Evolutionary conservation across 2,329 filamentous ascomycete genomes (phyloP).

Genomic region (Beauveria caledonica): DNA sequence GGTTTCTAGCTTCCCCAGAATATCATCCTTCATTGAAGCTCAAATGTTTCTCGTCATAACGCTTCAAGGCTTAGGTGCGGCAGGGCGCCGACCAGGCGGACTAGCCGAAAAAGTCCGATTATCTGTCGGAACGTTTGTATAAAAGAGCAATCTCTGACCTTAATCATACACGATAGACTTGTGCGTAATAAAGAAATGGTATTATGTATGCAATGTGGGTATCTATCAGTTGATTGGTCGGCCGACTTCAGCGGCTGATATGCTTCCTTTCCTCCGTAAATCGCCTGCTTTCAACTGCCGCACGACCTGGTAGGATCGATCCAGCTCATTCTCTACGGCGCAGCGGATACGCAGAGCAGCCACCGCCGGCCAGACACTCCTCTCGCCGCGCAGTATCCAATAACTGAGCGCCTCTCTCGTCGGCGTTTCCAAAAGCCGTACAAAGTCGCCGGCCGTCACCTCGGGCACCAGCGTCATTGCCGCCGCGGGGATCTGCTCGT

Average conservation of each 20-base stretch:
- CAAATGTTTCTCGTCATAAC: too few relatives aligned
- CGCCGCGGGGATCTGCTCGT: conserved; percentile 72
- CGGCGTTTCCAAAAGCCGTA: conserved; percentile 73
- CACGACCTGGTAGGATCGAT: conserved; percentile 75
- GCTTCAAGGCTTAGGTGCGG: too few relatives aligned
- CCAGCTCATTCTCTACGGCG: conserved; percentile 79
- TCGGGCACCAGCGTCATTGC: conserved; percentile 78
- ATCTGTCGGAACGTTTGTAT: too few relatives aligned
- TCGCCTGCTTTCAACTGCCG: conserved; percentile 51
- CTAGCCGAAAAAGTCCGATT: too few relatives aligned
- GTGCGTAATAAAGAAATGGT: neutral
- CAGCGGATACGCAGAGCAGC: conserved; percentile 74
- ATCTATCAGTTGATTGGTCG: conserved; percentile 11
- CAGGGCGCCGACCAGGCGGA: neutral
- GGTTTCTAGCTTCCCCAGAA: too few relatives aligned
- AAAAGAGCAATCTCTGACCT: too few relatives aligned
- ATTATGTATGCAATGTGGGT: neutral
- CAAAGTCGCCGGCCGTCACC: conserved; percentile 63
- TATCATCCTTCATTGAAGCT: too few relatives aligned
- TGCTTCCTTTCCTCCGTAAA: conserved; percentile 37
- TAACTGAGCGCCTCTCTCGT: conserved; percentile 67
- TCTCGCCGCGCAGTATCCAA: conserved; percentile 79
- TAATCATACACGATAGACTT: neutral
- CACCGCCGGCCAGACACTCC: conserved; percentile 85
- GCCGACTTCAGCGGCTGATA: conserved; percentile 18